Evolutionary conservation across 139 green algal species (phyloP).

Genomic region (Tetradesmus obliquus): DNA sequence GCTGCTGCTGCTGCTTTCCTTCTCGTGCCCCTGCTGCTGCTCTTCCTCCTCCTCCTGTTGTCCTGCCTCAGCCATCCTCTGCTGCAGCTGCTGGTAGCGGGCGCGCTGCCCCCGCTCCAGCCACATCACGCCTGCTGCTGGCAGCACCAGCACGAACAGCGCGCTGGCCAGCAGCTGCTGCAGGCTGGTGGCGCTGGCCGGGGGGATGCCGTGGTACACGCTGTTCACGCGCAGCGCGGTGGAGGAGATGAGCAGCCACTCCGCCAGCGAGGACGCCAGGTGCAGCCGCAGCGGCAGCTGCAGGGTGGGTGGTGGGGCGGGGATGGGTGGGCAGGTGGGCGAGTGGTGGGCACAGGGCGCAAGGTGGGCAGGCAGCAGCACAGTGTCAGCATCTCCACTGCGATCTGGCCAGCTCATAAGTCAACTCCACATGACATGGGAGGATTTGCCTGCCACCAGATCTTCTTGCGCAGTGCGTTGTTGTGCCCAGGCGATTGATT

Average conservation of each 20-base stretch:
- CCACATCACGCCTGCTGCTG: constrained; percentile 3
- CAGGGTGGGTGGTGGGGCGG: neutral
- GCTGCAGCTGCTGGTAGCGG: neutral
- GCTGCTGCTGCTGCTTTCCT: constrained; percentile 19
- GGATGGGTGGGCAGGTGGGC: neutral
- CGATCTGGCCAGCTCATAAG: neutral
- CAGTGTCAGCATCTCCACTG: neutral
- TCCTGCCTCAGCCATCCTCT: neutral
- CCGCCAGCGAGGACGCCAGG: neutral
- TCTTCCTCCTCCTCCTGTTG: neutral
- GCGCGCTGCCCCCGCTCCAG: neutral
- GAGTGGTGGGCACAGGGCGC: too few species aligned
- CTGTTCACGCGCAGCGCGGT: constrained; percentile 6
- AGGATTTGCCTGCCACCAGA: neutral
- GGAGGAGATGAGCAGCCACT: constrained; percentile 32
- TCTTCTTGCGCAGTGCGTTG: too few species aligned
- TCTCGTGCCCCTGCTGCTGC: neutral
- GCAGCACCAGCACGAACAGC: constrained; percentile 17
- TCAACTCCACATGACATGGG: neutral
- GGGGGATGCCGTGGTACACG: constrained; percentile 3
- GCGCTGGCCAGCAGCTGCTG: constrained; percentile 5
- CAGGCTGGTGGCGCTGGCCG: neutral
- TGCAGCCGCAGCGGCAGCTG: constrained; percentile 5
- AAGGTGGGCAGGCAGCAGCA: neutral
- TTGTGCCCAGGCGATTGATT: too few species aligned